Conservation (phyloP, 352 stramenopile genomes). For the Globisporangium acanthophoron region DNA sequence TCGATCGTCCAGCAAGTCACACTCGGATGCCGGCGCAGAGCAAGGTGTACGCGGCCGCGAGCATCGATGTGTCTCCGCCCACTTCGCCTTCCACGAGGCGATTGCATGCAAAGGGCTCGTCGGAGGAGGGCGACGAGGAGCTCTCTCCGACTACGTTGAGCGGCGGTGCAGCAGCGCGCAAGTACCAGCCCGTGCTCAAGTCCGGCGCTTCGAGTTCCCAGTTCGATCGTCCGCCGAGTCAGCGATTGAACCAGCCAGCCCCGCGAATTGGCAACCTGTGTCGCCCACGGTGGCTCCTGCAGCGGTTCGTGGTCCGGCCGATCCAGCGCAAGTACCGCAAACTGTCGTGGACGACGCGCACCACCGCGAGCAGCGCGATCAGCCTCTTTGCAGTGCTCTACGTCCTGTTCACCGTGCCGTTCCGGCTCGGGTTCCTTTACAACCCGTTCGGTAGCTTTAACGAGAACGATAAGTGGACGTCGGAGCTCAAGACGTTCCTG, state of each 20-base stretch:
- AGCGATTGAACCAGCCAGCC: background rate
- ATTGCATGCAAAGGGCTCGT: background rate
- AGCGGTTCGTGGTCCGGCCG: conserved; percentile 19
- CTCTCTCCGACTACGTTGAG: background rate
- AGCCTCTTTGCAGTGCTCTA: conserved; percentile 35
- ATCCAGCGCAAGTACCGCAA: conserved; percentile 25
- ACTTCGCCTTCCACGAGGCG: background rate
- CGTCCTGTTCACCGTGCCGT: conserved; percentile 45
- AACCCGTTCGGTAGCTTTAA: conserved; percentile 29
- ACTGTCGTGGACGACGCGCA: conserved; percentile 37
- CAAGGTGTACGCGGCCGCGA: conserved; percentile 8
- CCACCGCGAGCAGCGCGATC: conserved; percentile 24
- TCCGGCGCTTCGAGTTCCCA: background rate
- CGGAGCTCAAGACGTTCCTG: conserved; percentile 33
- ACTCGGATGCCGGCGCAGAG: conserved; percentile 7
- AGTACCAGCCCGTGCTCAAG: background rate
- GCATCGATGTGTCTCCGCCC: background rate
- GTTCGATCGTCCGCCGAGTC: background rate
- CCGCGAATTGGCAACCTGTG: background rate
- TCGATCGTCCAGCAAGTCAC: no score
- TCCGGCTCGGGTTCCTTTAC: conserved; percentile 68
- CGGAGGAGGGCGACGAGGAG: background rate
- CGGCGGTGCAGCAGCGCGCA: background rate
- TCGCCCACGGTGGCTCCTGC: conserved; percentile 5
- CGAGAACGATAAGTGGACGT: conserved; percentile 24